phyloP scores from a whole-genome alignment of 768 basidiomycete genomes.

The Suillus variegatus region DNA sequence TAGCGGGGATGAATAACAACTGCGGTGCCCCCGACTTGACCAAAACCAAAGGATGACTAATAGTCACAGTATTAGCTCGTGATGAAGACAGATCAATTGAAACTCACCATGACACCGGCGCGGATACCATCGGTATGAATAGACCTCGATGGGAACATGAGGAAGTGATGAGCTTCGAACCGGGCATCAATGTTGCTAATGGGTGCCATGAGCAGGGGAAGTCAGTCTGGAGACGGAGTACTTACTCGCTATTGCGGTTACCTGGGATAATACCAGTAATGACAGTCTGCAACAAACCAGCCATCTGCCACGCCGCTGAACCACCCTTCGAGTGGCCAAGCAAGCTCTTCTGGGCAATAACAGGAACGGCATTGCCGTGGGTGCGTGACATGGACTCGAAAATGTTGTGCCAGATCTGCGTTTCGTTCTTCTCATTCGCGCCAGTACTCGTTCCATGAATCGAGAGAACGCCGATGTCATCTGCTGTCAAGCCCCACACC shows the following conservation, averaged over 20 bases:
- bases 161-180: conserved; percentile 84
- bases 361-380: conserved; percentile 94
- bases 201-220: conserved; percentile 1
- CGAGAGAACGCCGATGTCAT: conserved; percentile 89
- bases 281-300: conserved; percentile 86
- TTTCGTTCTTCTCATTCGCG: conserved; percentile 97
- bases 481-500: conserved; percentile 92
- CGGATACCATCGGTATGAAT: conserved; percentile 93
- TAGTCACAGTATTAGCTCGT: conserved; percentile 4
- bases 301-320: conserved; percentile 97
- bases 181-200: conserved; percentile 88
- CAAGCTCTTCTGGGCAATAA: conserved; percentile 96
- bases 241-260: conserved; percentile 95
- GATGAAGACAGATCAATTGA: not conserved
- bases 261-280: conserved; percentile 88
- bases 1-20: conserved; percentile 90
- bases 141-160: conserved; percentile 97
- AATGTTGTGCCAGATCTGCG: conserved; percentile 94
- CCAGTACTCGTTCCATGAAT: conserved; percentile 89
- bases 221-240: conserved; percentile 18
- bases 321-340: conserved; percentile 99
- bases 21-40: conserved; percentile 95
- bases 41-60: conserved; percentile 95
- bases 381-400: conserved; percentile 88
- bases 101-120: conserved; percentile 79